Percentiles rank a stretch among this genome's conserved stretches.
Conservation (phyloP, 805 yeast species). For the Torulaspora indica region DNA sequence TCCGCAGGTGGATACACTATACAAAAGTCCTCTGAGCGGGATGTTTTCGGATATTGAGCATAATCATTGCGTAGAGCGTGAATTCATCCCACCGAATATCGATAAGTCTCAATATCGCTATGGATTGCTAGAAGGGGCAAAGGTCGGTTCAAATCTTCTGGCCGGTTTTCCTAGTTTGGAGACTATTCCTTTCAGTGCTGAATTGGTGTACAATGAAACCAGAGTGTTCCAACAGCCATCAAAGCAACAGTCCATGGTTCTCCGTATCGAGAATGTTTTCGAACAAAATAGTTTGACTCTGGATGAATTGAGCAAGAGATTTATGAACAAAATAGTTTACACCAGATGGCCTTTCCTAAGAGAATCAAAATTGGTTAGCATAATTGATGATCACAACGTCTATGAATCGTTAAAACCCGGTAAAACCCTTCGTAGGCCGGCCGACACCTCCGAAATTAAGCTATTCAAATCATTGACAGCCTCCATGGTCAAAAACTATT, state of each 20-base stretch:
- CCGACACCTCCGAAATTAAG: constrained; percentile 45
- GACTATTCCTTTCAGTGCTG: constrained; percentile 56
- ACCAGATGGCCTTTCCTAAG: constrained; percentile 87
- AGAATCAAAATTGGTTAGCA: constrained; percentile 66
- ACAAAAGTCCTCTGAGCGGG: constrained; percentile 71
- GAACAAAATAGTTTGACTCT: constrained; percentile 46
- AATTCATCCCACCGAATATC: constrained; percentile 49
- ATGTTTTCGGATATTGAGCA: constrained; percentile 72
- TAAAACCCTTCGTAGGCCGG: constrained; percentile 38
- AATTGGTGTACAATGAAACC: constrained; percentile 58
- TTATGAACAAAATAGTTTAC: constrained; percentile 58
- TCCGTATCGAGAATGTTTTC: constrained; percentile 54
- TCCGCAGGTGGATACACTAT: constrained; percentile 65
- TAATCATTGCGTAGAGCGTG: constrained; percentile 68
- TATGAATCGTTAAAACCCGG: constrained; percentile 37
- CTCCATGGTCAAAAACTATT: constrained; percentile 42
- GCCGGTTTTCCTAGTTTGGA: constrained; percentile 89
- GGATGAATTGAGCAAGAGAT: constrained; percentile 62
- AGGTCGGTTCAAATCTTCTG: constrained; percentile 60
- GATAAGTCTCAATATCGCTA: constrained; percentile 38
- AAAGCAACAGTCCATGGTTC: constrained; percentile 72
- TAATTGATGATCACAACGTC: constrained; percentile 50
- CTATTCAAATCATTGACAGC: constrained; percentile 43
- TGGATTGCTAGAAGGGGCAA: constrained; percentile 64
- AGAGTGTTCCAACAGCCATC: constrained; percentile 82